These are phyloP conservation scores for Ziziphus jujuba DNA, from an alignment of 306 rosid species.

Conservation along the genomic window DNA sequence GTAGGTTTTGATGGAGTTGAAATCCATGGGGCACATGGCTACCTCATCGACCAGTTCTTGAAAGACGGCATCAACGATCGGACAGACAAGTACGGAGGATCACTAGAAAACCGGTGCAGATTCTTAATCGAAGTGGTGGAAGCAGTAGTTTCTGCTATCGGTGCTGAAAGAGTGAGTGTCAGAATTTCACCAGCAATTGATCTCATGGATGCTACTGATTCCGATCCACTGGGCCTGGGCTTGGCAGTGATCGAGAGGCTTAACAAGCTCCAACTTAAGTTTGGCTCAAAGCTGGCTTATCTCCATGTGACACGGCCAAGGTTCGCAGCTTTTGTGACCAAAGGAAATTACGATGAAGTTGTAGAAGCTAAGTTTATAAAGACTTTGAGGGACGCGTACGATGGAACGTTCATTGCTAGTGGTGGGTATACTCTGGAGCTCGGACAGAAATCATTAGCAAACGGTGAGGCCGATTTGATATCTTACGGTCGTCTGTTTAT, in stretches of 20 bases:
- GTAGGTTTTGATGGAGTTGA: conserved; percentile 58
- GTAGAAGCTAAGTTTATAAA: conserved; percentile 50
- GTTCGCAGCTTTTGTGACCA: conserved; percentile 46
- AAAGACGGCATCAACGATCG: conserved; percentile 45
- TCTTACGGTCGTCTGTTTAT: conserved; percentile 68
- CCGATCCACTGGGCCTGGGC: conserved; percentile 67
- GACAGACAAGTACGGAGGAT: conserved; percentile 43
- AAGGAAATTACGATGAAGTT: conserved; percentile 24
- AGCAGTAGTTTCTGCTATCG: conserved; percentile 54
- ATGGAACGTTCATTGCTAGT: conserved; percentile 70
- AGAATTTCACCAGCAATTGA: conserved; percentile 82
- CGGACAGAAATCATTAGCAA: conserved; percentile 58
- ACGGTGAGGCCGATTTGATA: conserved; percentile 63
- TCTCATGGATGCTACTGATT: conserved; percentile 69
- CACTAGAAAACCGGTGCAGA: conserved; percentile 44
- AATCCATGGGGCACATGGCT: conserved; percentile 54
- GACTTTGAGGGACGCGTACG: conserved; percentile 52
- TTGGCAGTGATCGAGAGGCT: conserved; percentile 64
- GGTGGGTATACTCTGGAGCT: conserved; percentile 69
- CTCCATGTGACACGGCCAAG: conserved; percentile 81
- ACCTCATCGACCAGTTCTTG: conserved; percentile 49
- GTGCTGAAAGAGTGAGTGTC: conserved; percentile 49
- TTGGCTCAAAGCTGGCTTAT: conserved; percentile 57
- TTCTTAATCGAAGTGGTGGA: conserved; percentile 47
- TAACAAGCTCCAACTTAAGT: conserved; percentile 50